These are phyloP conservation scores for Parascedosporium putredinis DNA, from an alignment of 2,329 filamentous ascomycete species.

Conservation along the genomic window DNA sequence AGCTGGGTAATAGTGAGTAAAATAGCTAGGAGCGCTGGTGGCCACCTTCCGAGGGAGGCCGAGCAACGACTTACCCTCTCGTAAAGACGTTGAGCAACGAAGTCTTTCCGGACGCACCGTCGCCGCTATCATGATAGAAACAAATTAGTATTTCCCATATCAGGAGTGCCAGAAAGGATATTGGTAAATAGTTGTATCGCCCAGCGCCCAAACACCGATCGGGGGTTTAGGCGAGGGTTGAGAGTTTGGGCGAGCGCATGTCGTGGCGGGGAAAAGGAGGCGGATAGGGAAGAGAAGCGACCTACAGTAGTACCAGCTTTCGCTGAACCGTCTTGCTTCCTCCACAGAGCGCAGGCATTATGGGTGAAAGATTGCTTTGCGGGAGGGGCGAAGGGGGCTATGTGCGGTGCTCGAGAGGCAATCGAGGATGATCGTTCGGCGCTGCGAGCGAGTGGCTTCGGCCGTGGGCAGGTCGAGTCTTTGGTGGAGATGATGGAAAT, in stretches of 20 bases:
- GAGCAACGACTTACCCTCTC: constrained; percentile 59
- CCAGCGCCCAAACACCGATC: too few relatives aligned
- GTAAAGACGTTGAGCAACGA: constrained; percentile 97
- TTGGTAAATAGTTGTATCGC: too few relatives aligned
- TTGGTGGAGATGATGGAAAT: too few relatives aligned
- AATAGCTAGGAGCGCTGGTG: too few relatives aligned
- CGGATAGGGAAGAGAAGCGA: constrained; percentile 12
- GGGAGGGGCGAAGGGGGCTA: background rate
- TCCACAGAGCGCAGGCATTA: constrained; percentile 40
- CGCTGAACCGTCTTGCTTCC: constrained; percentile 80
- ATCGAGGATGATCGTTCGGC: too few relatives aligned
- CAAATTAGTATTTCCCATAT: background rate
- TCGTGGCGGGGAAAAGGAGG: too few relatives aligned
- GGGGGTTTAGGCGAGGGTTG: too few relatives aligned
- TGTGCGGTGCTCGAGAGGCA: too few relatives aligned
- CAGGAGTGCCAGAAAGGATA: too few relatives aligned
- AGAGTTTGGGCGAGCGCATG: too few relatives aligned
- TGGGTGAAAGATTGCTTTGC: background rate
- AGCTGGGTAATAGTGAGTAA: constrained; percentile 37
- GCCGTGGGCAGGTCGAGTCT: too few relatives aligned
- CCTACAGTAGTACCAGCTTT: constrained; percentile 85
- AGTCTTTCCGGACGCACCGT: constrained; percentile 95
- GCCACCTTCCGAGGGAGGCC: background rate
- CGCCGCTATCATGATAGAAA: constrained; percentile 53
- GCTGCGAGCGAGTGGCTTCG: too few relatives aligned